These are phyloP conservation scores for Zea luxurians DNA, from an alignment of 176 grass and related monocot species.

Conservation along the genomic window DNA sequence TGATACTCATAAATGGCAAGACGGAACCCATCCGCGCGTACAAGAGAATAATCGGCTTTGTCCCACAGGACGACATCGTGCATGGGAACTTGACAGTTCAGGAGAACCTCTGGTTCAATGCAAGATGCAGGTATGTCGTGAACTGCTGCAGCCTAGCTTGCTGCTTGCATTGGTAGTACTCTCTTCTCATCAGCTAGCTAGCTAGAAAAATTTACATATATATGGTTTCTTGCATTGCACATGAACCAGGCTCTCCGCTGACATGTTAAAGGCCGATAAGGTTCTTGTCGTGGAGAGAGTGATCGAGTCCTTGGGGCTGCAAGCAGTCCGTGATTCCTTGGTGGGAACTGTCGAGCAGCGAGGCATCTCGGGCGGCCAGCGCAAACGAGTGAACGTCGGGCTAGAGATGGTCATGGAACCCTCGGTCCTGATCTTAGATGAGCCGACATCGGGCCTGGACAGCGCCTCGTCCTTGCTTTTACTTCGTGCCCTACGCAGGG, in stretches of 20 bases:
- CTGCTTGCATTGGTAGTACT: neutral
- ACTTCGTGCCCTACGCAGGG: conserved; percentile 70
- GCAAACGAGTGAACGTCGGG: conserved; percentile 89
- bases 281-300: conserved; percentile 94
- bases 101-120: conserved; percentile 95
- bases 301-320: conserved; percentile 75
- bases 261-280: conserved; percentile 88
- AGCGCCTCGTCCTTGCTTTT: conserved; percentile 82
- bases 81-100: conserved; percentile 95
- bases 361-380: conserved; percentile 91
- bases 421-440: conserved; percentile 77
- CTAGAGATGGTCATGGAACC: conserved; percentile 98
- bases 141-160: neutral
- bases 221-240: neutral
- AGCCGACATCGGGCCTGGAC: conserved; percentile 90
- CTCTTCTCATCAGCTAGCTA: neutral
- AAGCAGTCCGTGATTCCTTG: conserved; percentile 76
- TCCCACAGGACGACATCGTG: conserved; percentile 93
- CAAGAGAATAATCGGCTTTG: conserved; percentile 95
- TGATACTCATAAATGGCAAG: conserved; percentile 81
- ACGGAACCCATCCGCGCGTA: conserved; percentile 75
- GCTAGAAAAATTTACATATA: neutral
- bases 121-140: conserved; percentile 69
- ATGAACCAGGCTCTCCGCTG: conserved; percentile 61
- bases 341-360: conserved; percentile 90